Base-by-base conservation (phyloP, 139 green algal species). In the Volvox africanus region DNA sequence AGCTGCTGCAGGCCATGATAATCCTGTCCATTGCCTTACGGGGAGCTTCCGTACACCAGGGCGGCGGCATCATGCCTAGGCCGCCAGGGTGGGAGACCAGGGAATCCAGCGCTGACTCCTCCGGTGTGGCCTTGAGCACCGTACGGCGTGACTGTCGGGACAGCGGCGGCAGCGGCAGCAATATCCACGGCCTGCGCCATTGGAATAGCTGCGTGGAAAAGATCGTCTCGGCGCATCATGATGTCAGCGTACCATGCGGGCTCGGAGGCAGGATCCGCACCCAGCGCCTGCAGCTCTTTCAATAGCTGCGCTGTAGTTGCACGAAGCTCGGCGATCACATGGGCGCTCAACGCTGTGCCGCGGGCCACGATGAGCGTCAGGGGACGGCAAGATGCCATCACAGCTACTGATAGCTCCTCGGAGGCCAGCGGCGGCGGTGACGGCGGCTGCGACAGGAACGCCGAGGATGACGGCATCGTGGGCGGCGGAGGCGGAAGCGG, bases 361-460 rank as follows among this genome's bases (percentile, higher is more conserved):
- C 82, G 82, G 61, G 82, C 62, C 61, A 88, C 82, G 50, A 88
- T 73, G 61, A 88, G 61, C 18, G 61, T 22, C 82, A 88, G 82
- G 1, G 50, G 21, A 6, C 82, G 61, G 30, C 82, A 88, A 12
- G 32, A 9, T 12, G 35, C 30, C 61, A 88, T 50, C 82, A 33
- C 61, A 32, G 82, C 61, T 9, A 61, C 82, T 61, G 82, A 26
- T 61, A 88, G 82, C 82, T 88, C 82, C 32, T 88, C 82, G 0
- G 61, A 28, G 12, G 82, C 33, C 61, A 88, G 61, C 17, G 82
- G 82, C 19, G 82, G 61, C 33, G 82, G 61, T 5, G 61, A 18
- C 14, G 30, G 61, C 18, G 82, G 32, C 82, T 21, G 61, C 32
- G 30, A 55, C 9, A 55, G 44, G 44, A 55, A 55, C 9, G 44